Evolutionary conservation across 208 protist genomes (phyloP), one percentile per base, ranked within the genome.

Genomic region (Crithidia thermophila): DNA sequence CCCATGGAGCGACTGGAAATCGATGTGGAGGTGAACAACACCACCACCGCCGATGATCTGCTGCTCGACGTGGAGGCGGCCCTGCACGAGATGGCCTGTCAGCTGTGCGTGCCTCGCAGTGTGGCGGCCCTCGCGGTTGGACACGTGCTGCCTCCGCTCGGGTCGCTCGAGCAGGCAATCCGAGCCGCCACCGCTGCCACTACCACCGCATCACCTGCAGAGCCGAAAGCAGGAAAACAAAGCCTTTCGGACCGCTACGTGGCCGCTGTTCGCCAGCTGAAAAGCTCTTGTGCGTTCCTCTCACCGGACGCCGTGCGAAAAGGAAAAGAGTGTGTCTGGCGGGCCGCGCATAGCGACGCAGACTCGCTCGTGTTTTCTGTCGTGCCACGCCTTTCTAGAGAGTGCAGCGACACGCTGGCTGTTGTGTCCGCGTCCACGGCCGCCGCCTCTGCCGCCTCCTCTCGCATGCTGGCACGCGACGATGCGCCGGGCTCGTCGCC

Each of bases 61-160:
- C 42, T 75, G 4, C 21, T 52, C 5, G 45, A 65, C 9, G 50
- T 62, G 13, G 67, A 76, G 28, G 43, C 46, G 11, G 64, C 57
- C 8, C 47, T 81, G 5, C 66, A 67, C 13, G 50, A 71, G 21
- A 77, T 80, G 64, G 25, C 65, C 33, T 58, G 56, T 9, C 0
- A 11, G 9, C 67, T 74, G 43, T 66, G 63, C 16, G 28, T 63
- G 2, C 49, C 65, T 0, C 66, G 67, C 11, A 4, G 53, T 11
- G 28, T 31, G 1, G 52, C 63, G 3, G 67, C 28, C 7, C 58
- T 72, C 25, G 67, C 65, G 18, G 45, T 43, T 5, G 65, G 65
- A 2, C 33, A 37, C 10, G 46, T 49, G 8, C 39, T 71, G 16
- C 65, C 65, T n/a, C 46, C 65, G 18, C 11, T 71, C 8, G 10